Percentiles rank a stretch among this genome's conserved stretches.
Conservation (phyloP, 345 rosid species). For the Eucalyptus guilfoylei region DNA sequence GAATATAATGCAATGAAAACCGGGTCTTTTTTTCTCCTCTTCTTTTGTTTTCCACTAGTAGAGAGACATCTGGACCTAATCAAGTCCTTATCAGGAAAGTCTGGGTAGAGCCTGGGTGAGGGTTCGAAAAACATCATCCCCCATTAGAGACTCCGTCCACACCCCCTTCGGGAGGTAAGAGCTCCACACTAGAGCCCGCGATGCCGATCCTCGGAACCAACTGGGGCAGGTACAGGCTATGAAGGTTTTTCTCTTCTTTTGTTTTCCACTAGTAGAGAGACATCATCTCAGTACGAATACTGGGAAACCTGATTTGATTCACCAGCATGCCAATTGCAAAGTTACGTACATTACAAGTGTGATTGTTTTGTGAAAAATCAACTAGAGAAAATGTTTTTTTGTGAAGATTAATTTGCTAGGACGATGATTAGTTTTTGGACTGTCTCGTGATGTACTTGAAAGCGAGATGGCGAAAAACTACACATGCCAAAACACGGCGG, state of each 20-base stretch:
- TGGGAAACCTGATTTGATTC: not conserved
- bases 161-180: no score
- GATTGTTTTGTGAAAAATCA: accelerated
- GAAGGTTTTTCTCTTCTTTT: no score
- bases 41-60: no score
- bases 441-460: accelerated
- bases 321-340: not conserved
- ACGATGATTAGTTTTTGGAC: accelerated
- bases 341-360: accelerated
- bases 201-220: no score
- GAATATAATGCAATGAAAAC: not conserved
- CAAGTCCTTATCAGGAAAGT: no score
- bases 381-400: accelerated
- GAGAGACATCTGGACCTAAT: not conserved
- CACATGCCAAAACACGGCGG: accelerated
- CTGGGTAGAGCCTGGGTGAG: no score
- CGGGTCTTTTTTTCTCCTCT: no score
- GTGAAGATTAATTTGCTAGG: not conserved
- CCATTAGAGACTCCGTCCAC: no score
- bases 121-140: no score
- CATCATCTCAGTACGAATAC: not conserved
- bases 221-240: no score
- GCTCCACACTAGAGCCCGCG: no score
- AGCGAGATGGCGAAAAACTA: not conserved
- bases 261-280: not conserved